Percentiles rank a stretch among this genome's conserved stretches.
phyloP scores from a whole-genome alignment of 163 green algal genomes.

The Chloromonas sp. region DNA sequence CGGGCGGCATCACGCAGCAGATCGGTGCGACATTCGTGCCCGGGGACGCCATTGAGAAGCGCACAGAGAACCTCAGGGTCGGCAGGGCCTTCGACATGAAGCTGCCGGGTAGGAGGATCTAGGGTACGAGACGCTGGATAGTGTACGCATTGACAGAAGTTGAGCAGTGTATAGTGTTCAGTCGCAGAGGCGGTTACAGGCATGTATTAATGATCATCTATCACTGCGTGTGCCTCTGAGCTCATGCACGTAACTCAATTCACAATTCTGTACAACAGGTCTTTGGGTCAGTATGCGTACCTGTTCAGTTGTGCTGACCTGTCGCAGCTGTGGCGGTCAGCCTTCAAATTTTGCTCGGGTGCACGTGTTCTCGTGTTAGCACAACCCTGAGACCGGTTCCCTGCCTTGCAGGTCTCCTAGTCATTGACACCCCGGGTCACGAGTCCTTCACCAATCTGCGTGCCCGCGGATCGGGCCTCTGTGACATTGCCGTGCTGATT shows the following conservation, averaged over 20 bases:
- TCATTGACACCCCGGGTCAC: conserved; percentile 98
- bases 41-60: conserved; percentile 66
- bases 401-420: conserved; percentile 73
- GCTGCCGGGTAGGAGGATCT: conserved; percentile 42
- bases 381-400: too few relatives aligned
- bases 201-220: too few relatives aligned
- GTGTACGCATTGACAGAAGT: background rate
- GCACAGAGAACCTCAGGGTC: conserved; percentile 31
- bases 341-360: too few relatives aligned
- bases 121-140: background rate
- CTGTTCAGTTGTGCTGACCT: too few relatives aligned
- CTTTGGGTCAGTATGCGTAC: too few relatives aligned
- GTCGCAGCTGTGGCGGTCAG: too few relatives aligned
- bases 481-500: conserved; percentile 97
- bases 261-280: too few relatives aligned
- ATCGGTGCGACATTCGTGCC: conserved; percentile 98
- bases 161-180: too few relatives aligned
- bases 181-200: too few relatives aligned
- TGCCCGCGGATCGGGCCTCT: conserved; percentile 84
- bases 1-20: conserved; percentile 98
- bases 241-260: too few relatives aligned
- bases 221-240: too few relatives aligned
- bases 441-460: conserved; percentile 98
- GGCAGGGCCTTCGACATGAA: conserved; percentile 66
- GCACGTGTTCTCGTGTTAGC: too few relatives aligned